Percentiles rank a stretch among this genome's conserved stretches.
Evolutionary conservation across 176 grass and related monocot species (phyloP).

Genomic region (Oryza brachyantha): DNA sequence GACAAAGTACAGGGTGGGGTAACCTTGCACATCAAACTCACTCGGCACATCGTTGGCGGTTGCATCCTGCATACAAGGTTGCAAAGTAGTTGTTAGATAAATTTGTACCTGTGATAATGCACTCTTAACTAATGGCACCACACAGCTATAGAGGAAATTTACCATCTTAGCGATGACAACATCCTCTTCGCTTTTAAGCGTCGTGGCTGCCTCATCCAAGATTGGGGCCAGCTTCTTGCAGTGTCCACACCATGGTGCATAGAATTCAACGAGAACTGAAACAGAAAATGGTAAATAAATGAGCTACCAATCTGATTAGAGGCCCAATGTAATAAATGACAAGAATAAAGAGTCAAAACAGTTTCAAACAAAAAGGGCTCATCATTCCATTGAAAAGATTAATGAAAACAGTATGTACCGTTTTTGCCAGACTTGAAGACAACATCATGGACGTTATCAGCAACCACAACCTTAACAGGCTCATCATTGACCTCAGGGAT

Average conservation of each 20-base stretch:
- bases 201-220: constrained; percentile 74
- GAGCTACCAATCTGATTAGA: background rate
- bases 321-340: background rate
- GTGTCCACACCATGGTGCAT: constrained; percentile 96
- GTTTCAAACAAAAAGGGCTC: background rate
- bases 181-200: constrained; percentile 68
- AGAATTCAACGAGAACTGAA: constrained; percentile 92
- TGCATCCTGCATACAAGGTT: constrained; percentile 51
- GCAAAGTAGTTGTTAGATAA: background rate
- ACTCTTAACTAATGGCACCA: background rate
- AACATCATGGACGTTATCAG: constrained; percentile 64
- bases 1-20: constrained; percentile 84
- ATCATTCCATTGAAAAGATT: background rate
- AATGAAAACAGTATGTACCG: constrained; percentile 31
- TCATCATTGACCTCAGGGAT: constrained; percentile 80
- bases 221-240: constrained; percentile 89
- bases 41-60: constrained; percentile 73
- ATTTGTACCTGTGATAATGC: background rate
- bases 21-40: constrained; percentile 64
- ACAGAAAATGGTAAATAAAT: background rate
- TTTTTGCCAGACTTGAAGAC: constrained; percentile 92
- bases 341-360: background rate
- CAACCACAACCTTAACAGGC: constrained; percentile 85
- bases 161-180: constrained; percentile 98
- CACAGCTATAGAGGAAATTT: background rate